Evolutionary conservation across 2,329 filamentous ascomycete genomes (phyloP).

Genomic region (Rhinocladiella similis): DNA sequence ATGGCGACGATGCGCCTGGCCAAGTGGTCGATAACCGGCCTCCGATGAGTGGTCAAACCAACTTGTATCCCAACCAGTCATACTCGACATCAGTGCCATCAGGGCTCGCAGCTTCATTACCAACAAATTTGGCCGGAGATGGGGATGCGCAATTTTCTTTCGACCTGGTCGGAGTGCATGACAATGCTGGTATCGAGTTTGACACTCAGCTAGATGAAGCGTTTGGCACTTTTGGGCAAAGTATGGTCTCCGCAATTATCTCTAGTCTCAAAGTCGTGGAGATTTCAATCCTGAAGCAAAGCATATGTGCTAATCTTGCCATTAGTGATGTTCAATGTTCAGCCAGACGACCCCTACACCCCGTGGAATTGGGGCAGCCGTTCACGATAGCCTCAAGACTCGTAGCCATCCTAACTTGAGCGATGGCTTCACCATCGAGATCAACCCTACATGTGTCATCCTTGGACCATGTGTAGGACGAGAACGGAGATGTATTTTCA

Average conservation of each 20-base stretch:
- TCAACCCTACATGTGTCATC: too few relatives aligned
- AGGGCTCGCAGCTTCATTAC: neutral
- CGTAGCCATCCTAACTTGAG: neutral
- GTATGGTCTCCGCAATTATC: neutral
- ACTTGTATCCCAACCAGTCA: neutral
- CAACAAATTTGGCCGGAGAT: neutral
- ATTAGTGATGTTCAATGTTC: conserved; percentile 14
- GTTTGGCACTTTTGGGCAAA: conserved; percentile 13
- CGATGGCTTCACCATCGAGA: too few relatives aligned
- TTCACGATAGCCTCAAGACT: neutral
- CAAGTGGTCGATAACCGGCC: neutral
- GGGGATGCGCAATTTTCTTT: neutral
- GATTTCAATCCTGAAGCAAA: too few relatives aligned
- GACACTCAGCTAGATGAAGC: conserved; percentile 12
- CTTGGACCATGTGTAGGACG: too few relatives aligned
- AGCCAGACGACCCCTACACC: conserved; percentile 10
- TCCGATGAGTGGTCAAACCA: neutral
- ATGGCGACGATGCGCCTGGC: neutral
- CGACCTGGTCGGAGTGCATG: neutral
- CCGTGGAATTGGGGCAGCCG: conserved; percentile 14
- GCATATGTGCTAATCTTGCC: neutral
- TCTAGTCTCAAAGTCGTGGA: too few relatives aligned
- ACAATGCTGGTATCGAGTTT: conserved; percentile 5
- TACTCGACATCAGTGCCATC: neutral
- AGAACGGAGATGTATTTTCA: too few relatives aligned